Evolutionary conservation across 202 grass and related monocot genomes (phyloP), one percentile per base, ranked within the genome.

Genomic region (Zizania palustris): DNA sequence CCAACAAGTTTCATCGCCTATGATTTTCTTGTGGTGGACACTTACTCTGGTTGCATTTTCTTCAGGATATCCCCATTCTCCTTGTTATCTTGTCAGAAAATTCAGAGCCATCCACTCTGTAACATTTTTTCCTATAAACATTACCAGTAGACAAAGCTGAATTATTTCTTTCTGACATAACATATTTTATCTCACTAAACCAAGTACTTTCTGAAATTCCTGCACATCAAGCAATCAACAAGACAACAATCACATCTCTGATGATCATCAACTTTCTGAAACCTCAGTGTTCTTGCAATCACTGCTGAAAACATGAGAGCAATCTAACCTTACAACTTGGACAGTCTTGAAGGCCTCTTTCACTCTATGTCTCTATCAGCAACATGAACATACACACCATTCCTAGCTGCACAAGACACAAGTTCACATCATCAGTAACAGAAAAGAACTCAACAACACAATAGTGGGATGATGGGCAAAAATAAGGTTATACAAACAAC

Each of bases 351-450:
- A 90, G 33, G 87, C 91, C 34, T 93, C 91, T 63, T 75, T 90
- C 40, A 93, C 63, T 88, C 54, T n/a, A n/a, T n/a, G n/a, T n/a
- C n/a, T n/a, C n/a, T 90, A 22, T 83, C 85, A 72, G 90, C 85
- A 75, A 90, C 87, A 78, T 88, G 90, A 45, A 90, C 87, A 85
- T 93, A 93, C 14, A 93, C 87, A 78, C 91, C 91, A 71, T 93
- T 90, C 50, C 91, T 90, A 34, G 87, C 91, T 93, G 87, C 61
- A 71, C 41, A 48, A 55, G 9, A 76, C 3, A 77, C 11, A 38
- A 59, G 3, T 43, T 69, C 36, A 76, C 67, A 81, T 5, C 18
- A 57, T 59, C 19, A 5, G 56, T 51, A 6, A 20, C 0, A 44
- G 22, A 54, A 1, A 38, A 67, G 42, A 72, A 4, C 60, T 58